Conservation (phyloP, 2,329 filamentous ascomycete genomes). For the Chrysosporium queenslandicum region DNA sequence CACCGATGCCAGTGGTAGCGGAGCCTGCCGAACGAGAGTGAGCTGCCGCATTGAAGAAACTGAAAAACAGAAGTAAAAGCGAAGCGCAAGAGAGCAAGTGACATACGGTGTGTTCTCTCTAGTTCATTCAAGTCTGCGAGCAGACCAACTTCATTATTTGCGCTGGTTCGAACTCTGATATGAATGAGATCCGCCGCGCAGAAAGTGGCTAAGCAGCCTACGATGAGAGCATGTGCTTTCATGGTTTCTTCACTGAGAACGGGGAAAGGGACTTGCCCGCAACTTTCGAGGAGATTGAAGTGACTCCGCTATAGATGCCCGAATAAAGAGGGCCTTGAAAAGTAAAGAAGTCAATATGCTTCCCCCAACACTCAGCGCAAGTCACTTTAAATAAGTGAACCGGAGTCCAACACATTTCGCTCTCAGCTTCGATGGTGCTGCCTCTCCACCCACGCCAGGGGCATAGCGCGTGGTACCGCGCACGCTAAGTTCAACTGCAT, state of each 20-base stretch:
- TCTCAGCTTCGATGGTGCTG: too few species aligned
- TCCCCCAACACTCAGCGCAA: too few species aligned
- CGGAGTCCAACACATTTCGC: too few species aligned
- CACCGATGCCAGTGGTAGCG: slow-evolving; percentile 9
- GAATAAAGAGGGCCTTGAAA: too few species aligned
- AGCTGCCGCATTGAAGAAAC: background rate
- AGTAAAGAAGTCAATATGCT: too few species aligned
- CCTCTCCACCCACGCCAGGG: background rate
- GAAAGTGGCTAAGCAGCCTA: slow-evolving; percentile 3
- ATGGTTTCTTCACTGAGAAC: slow-evolving; percentile 3
- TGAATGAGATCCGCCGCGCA: slow-evolving; percentile 13
- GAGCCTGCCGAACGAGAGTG: background rate
- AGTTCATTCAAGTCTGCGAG: slow-evolving; percentile 11
- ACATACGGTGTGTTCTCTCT: slow-evolving; percentile 14
- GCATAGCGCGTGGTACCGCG: background rate
- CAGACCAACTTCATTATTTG: slow-evolving; percentile 9
- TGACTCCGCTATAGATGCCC: too few species aligned
- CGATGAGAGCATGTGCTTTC: slow-evolving; percentile 7
- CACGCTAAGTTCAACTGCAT: background rate
- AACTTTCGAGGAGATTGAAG: too few species aligned
- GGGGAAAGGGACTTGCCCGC: background rate
- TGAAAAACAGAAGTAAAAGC: background rate
- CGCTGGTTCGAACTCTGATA: slow-evolving; percentile 9
- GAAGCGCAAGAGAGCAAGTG: background rate
- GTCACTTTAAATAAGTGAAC: too few species aligned